Evolutionary conservation across 371 early-diverging fungal genomes (phyloP), one percentile per base, ranked within the genome.

Genomic region (Syncephalastrum contaminatum): DNA sequence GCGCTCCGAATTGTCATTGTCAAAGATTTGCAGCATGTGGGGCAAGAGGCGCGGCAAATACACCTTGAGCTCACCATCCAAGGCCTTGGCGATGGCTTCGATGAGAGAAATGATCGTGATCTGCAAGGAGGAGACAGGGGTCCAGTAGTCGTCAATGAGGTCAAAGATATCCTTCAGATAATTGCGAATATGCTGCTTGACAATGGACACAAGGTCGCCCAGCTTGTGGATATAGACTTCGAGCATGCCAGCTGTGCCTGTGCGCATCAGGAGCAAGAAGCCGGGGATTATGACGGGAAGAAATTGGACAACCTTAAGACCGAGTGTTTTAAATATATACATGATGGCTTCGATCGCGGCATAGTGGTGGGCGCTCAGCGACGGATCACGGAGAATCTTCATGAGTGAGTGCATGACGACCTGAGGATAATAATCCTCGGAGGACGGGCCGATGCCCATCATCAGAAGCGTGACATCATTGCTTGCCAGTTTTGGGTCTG

Each of bases 291-390:
- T 84, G 57, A 72, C 49, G 6, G 96, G 92, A 41, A 96, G 81
- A 48, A 95, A 88, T 3, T 90, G 89, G 13, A 90, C 84, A 51
- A 91, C 86, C 40, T 83, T 88, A 4, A 94, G 80, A 3, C 95
- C 93, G 18, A 95, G 75, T 0, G 95, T 90, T 49, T 92, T 89
- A 76, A 97, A 97, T 43, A 97, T 94, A 51, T 88, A 88, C 85
- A 96, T 89, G 58, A 97, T 87, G 19, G 97, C 97, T 60, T 94
- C 90, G 42, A 94, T 88, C 1, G 94, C 98, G 19, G 88, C 84
- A 4, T 90, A 86, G 69, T 97, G 97, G 60, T 93, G 91, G 20
- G 77, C 73, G 53, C 82, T 84, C 14, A 97, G 75, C 0, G 91
- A 87, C 4, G 90, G 84, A 67, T 96, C 95, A 51, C 88, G 70